Conservation (phyloP, 345 rosid species). For the Dipteronia sinensis region DNA sequence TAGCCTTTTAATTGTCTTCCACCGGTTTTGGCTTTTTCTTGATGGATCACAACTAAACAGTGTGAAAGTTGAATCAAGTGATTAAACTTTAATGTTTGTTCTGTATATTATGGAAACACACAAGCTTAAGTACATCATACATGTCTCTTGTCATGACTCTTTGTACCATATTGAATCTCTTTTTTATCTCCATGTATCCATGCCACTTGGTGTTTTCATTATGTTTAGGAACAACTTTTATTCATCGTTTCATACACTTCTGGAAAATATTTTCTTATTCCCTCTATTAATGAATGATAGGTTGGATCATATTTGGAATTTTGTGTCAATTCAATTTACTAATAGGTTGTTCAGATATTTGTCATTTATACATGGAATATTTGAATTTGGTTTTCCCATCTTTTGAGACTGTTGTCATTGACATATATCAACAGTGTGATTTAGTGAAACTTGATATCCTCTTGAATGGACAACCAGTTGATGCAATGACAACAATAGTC, state of each 20-base stretch:
- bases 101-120: no score
- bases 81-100: background rate
- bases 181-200: conserved; percentile 1
- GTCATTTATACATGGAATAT: background rate
- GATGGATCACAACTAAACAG: background rate
- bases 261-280: background rate
- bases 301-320: background rate
- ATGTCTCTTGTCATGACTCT: background rate
- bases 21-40: background rate
- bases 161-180: background rate
- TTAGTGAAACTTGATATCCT: conserved; percentile 93
- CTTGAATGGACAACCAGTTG: conserved; percentile 88
- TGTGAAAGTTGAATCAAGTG: background rate
- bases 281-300: conserved; percentile 29
- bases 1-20: background rate
- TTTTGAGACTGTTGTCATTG: conserved; percentile 15
- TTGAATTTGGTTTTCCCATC: background rate
- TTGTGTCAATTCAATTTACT: background rate
- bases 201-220: background rate
- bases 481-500: conserved; percentile 96
- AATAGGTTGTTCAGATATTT: background rate
- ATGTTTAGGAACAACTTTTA: background rate
- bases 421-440: conserved; percentile 78
- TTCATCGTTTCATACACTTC: background rate
- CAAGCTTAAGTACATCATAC: background rate